Evolutionary conservation across 306 rosid species (phyloP).

Genomic region (Cicer pinnatifidum): DNA sequence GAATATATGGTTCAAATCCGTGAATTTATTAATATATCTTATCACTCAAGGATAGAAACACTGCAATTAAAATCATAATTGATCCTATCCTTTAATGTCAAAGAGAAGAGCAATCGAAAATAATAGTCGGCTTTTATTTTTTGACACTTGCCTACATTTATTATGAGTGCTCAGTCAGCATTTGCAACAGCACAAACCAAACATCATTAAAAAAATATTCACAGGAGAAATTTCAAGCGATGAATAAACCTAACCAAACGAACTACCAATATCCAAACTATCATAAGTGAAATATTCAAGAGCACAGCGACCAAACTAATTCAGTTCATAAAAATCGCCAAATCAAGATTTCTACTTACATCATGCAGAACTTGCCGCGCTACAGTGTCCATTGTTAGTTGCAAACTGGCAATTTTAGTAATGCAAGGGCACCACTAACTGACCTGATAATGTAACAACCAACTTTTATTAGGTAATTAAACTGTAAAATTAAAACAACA

Average conservation of each 20-base stretch:
- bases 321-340: conserved; percentile 2
- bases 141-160: not conserved
- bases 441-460: conserved; percentile 45
- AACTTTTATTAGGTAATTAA: not conserved
- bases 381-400: conserved; percentile 47
- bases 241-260: conserved; percentile 29
- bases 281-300: conserved; percentile 1
- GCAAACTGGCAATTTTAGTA: conserved; percentile 38
- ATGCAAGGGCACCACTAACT: conserved; percentile 25
- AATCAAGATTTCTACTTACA: conserved; percentile 52
- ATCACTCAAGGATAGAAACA: conserved; percentile 25
- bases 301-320: conserved; percentile 30
- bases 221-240: conserved; percentile 18
- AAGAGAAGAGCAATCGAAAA: not conserved
- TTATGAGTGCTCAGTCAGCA: not conserved
- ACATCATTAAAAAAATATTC: conserved; percentile 5
- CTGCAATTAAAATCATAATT: conserved; percentile 28
- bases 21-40: conserved; percentile 18
- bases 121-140: not conserved
- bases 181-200: conserved; percentile 34
- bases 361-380: conserved; percentile 46
- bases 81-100: not conserved
- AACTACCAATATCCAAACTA: not conserved
- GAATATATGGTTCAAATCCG: conserved; percentile 45
- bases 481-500: not conserved